Percentiles rank a stretch among this genome's conserved stretches.
These are phyloP conservation scores for Starmerella geochares DNA, from an alignment of 805 yeast genomes.

Conservation along the genomic window DNA sequence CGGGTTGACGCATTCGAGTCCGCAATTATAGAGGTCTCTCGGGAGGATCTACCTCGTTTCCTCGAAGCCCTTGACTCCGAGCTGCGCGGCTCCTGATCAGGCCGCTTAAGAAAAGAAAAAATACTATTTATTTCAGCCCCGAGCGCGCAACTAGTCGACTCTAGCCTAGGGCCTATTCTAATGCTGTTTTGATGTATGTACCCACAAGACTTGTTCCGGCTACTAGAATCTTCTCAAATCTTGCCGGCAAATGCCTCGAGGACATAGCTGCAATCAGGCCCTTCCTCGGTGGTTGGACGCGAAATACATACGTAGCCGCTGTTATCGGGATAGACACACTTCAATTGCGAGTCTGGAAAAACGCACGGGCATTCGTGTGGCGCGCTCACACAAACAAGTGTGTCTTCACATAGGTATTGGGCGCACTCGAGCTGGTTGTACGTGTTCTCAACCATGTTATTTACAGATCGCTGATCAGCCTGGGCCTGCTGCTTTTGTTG, in stretches of 20 bases:
- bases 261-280: conserved; percentile 76
- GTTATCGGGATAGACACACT: conserved; percentile 65
- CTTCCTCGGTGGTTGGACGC: conserved; percentile 51
- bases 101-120: background rate
- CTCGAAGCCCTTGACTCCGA: conserved; percentile 59
- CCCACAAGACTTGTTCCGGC: no score
- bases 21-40: conserved; percentile 78
- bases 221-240: no score
- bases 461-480: conserved; percentile 6
- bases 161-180: background rate
- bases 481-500: conserved; percentile 36
- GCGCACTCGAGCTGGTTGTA: conserved; percentile 40
- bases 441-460: conserved; percentile 21
- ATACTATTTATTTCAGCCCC: background rate
- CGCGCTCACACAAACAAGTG: conserved; percentile 60
- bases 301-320: conserved; percentile 68
- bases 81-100: background rate
- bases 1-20: conserved; percentile 92
- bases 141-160: background rate
- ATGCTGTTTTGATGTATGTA: background rate
- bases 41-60: conserved; percentile 80
- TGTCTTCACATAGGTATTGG: conserved; percentile 70
- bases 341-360: conserved; percentile 71
- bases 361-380: conserved; percentile 82
- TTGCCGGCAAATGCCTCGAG: conserved; percentile 55